Base-by-base conservation (phyloP, 371 early-diverging fungal species). In the Umbelopsis sp. region DNA sequence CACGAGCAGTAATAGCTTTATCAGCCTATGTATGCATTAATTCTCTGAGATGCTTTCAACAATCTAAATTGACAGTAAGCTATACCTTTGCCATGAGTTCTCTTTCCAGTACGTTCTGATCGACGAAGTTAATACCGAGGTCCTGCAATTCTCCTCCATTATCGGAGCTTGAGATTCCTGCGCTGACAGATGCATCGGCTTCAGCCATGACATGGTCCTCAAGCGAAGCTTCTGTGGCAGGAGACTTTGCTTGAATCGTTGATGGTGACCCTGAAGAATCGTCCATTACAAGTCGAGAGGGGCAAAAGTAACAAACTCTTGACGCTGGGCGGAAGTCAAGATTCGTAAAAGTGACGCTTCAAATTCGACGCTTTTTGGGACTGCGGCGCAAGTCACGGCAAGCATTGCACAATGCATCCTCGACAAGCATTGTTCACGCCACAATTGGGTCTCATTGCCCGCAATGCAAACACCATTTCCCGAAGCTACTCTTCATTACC, bases 81-180 rank as follows among this genome's bases (percentile, higher is more conserved):
- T 18, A 70, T 70, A 88, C 92, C 79, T 87, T 80, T 22, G 79
- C 82, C 67, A 91, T 90, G 46, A 93, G 84, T 22, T 86, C 74
- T 29, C 78, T 76, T 67, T 93, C 93, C 10, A 93, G 75, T 1
- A 71, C 76, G 20, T 72, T 73, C 72, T 92, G 92, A 72, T 92
- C 91, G 0, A 89, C 80, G 24, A 89, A 73, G 48, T 83, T 83
- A 11, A 91, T 86, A 5, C 87, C 87, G 8, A 87, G 71, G 14
- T 74, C 73, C 50, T 73, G 72, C 44, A 72, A 51, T 53, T 76
- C 63, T 29, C 45, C 69, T 3, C 37, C 69, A 32, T 69, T 65
- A n/a, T 63, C 50, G 48, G 46, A 46, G 65, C 35, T 45, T 50
- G 35, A 29, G 44, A 41, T 41, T 25, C 24, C 32, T 35, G 50